Evolutionary conservation across 257 asterid species (phyloP).

Genomic region (Salvia hispanica): DNA sequence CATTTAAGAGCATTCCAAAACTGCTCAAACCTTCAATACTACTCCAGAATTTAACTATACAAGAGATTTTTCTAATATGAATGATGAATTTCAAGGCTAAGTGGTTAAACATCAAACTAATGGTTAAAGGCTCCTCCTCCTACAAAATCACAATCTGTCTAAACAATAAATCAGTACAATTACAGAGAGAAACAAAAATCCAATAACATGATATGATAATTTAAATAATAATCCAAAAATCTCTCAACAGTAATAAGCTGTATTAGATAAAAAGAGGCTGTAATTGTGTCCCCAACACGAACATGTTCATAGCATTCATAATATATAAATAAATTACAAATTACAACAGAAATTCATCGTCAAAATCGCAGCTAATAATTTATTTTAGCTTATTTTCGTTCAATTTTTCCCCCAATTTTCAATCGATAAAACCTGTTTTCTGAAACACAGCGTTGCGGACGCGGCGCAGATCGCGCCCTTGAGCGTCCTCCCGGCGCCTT

Average conservation of each 20-base stretch:
- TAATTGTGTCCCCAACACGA: conserved; percentile 24
- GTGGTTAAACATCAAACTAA: not conserved
- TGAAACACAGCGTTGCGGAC: conserved; percentile 86
- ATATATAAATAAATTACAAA: not conserved
- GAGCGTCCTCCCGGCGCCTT: conserved; percentile 86
- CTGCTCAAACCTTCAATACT: not conserved
- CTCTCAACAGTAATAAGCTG: not conserved
- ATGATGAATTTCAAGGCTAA: not conserved
- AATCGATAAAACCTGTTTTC: conserved; percentile 89
- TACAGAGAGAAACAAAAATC: not conserved
- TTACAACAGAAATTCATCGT: conserved; percentile 24
- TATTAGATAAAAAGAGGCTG: conserved; percentile 8
- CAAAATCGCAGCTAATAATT: conserved; percentile 16
- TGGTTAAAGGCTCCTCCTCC: not conserved
- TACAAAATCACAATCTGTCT: not conserved
- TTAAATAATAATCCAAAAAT: not conserved
- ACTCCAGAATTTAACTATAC: not conserved
- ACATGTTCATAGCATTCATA: conserved; percentile 4
- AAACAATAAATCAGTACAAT: conserved; percentile 14
- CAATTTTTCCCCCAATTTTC: conserved; percentile 12
- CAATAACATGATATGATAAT: not conserved
- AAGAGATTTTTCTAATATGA: not conserved
- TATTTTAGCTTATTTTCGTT: not conserved
- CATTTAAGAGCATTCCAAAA: not conserved
- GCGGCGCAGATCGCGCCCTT: conserved; percentile 79